Base-by-base conservation (phyloP, 495 filamentous ascomycete genomes). In the Bacidia gigantensis region DNA sequence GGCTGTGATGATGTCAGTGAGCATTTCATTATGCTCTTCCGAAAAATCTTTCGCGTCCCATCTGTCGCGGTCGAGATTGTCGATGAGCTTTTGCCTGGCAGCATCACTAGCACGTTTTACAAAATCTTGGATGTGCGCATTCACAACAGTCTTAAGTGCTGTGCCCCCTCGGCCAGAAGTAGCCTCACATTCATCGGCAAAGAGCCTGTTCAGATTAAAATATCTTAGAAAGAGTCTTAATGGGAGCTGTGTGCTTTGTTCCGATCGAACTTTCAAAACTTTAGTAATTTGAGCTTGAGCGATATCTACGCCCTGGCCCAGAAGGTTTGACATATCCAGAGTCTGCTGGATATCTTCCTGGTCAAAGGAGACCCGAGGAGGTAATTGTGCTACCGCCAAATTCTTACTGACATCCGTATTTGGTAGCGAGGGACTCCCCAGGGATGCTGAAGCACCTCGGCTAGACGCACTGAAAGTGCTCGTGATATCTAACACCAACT, bases 121-220 rank as follows among this genome's bases (percentile, higher is more conserved):
- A 58, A 90, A 98, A 25, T 94, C 88, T 44, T 80, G 81, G 60
- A 98, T 96, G 53, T 98, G 92, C 46, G 78, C 80, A 56, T 94
- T 90, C 35, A 98, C 86, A 1, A 94, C 75, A 2, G 78, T 90
- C 63, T 95, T 95, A 24, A 98, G 71, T 1, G 82, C 75, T 3
- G 80, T 83, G 2, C 89, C 89, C 49, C 87, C 81, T 50, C 92
- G 78, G 2, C 92, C 92, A 12, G 87, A 95, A 14, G 96, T 87
- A 2, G 92, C 86, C 65, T 99, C 92, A 59, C 92, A 99, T 63
- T 99, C 92, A 58, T 95, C 93, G 7, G 87, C 87, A 60, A 97
- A 99, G 21, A 95, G 78, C 23, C 89, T 78, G 58, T 96, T 97
- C 18, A 99, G 78, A 7, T 79, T 89, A 62, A 96, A 95, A 62